A percentile compares a stretch with the other conserved stretches of the same genome.
Evolutionary conservation across 1,284 basidiomycete species (phyloP).

Genomic region (Sanghuangporus baumii): DNA sequence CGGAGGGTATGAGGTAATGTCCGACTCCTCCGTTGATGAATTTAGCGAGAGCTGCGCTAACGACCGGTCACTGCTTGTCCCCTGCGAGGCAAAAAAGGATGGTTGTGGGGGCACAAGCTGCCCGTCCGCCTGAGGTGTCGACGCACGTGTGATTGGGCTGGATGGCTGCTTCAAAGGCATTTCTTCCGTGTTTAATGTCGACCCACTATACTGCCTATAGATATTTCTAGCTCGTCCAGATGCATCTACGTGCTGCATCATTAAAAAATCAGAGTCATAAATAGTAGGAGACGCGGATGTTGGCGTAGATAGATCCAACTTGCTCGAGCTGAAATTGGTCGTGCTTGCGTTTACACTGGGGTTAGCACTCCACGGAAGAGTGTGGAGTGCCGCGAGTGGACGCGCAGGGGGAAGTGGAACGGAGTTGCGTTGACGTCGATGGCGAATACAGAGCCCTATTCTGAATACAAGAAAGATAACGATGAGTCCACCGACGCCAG

Average conservation of each 20-base stretch:
- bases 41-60: conserved; percentile 18
- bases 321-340: conserved; percentile 1
- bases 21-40: conserved; percentile 11
- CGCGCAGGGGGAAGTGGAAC: conserved; percentile 53
- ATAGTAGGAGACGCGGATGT: conserved; percentile 13
- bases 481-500: conserved; percentile 36
- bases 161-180: conserved; percentile 21
- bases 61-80: conserved; percentile 19
- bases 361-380: conserved; percentile 42
- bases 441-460: conserved; percentile 33
- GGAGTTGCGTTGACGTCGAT: conserved; percentile 27
- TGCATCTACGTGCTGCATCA: background rate
- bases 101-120: conserved; percentile 26
- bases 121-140: conserved; percentile 16
- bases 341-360: background rate
- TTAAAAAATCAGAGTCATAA: conserved; percentile 15
- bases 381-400: conserved; percentile 39
- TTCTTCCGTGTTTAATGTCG: conserved; percentile 23
- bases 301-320: conserved; percentile 4
- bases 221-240: conserved; percentile 18
- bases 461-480: conserved; percentile 35
- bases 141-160: conserved; percentile 16
- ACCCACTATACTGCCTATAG: conserved; percentile 23
- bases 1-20: conserved; percentile 14
- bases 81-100: conserved; percentile 23